phyloP scores from a whole-genome alignment of 2,329 filamentous ascomycete genomes.

The Fusarium verrucosum region DNA sequence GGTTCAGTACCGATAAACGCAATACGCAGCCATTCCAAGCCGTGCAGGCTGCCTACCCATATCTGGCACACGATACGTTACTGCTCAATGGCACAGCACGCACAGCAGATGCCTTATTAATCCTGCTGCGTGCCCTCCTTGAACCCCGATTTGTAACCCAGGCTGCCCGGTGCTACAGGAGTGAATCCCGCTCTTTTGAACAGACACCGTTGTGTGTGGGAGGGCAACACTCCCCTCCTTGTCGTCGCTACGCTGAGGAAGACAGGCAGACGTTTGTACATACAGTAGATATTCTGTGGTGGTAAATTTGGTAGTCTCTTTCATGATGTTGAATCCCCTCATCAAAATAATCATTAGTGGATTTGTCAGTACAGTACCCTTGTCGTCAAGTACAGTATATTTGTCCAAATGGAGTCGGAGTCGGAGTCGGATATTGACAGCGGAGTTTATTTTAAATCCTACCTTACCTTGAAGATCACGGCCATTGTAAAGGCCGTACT shows the following conservation, averaged over 20 bases:
- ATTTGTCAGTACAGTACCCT: constrained; percentile 18
- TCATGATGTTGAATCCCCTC: constrained; percentile 6
- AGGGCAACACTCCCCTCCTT: constrained; percentile 32
- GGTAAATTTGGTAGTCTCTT: not conserved
- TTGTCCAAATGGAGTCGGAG: not conserved
- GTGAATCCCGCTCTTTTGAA: constrained; percentile 38
- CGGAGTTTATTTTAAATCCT: constrained; percentile 32
- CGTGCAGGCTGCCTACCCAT: no score
- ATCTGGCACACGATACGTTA: constrained; percentile 25
- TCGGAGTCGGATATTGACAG: constrained; percentile 22
- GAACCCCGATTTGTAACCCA: constrained; percentile 19
- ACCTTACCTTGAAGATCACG: constrained; percentile 5
- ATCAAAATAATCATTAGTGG: not conserved
- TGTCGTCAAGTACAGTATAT: not conserved
- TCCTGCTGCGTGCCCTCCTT: constrained; percentile 4
- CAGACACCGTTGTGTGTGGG: constrained; percentile 26
- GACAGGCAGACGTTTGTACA: constrained; percentile 25
- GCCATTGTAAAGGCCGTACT: constrained; percentile 14
- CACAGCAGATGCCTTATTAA: not conserved
- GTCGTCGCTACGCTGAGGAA: constrained; percentile 24
- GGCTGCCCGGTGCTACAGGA: not conserved
- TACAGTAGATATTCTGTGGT: no score
- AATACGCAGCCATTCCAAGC: constrained; percentile 25
- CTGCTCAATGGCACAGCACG: constrained; percentile 2
- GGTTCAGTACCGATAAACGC: constrained; percentile 6